These are phyloP conservation scores for Mycosarcoma maydis DNA, from an alignment of 1,284 basidiomycete species.

Conservation along the genomic window DNA sequence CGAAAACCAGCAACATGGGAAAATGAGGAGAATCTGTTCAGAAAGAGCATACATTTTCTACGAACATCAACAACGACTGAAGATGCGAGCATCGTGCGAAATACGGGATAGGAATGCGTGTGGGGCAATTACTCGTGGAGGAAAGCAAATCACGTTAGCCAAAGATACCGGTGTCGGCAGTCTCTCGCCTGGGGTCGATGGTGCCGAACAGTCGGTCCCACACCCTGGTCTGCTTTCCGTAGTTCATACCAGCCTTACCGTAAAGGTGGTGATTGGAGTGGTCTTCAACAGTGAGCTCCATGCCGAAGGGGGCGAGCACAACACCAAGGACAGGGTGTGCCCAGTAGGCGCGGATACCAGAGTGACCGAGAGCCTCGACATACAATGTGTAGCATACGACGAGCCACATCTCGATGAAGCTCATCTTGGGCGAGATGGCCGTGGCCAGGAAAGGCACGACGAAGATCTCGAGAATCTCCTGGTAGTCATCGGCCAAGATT, in stretches of 20 bases:
- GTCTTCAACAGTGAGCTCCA: slow-evolving; percentile 65
- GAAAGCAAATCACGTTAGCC: no score
- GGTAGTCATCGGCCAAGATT: slow-evolving; percentile 57
- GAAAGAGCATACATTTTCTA: no score
- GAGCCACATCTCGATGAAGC: slow-evolving; percentile 55
- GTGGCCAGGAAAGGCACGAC: slow-evolving; percentile 54
- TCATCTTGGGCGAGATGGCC: slow-evolving; percentile 54
- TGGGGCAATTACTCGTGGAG: no score
- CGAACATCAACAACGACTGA: no score
- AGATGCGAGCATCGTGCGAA: no score
- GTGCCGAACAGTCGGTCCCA: slow-evolving; percentile 66
- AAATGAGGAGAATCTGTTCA: no score
- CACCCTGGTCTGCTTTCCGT: slow-evolving; percentile 65
- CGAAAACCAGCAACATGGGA: no score
- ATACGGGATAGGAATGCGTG: no score
- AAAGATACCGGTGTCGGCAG: slow-evolving; percentile 38
- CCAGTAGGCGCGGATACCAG: slow-evolving; percentile 59
- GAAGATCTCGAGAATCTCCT: slow-evolving; percentile 60
- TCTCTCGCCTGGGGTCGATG: slow-evolving; percentile 58
- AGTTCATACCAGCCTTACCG: slow-evolving; percentile 59
- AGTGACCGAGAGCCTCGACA: slow-evolving; percentile 56
- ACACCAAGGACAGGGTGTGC: slow-evolving; percentile 31
- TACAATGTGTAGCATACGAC: slow-evolving; percentile 56
- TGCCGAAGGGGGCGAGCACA: slow-evolving; percentile 49
- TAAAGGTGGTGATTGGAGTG: slow-evolving; percentile 66